A percentile compares a stretch with the other conserved stretches of the same genome.
Evolutionary conservation across 192 early-diverging fungal genomes (phyloP).

Genomic region (Rhizophagus clarus): DNA sequence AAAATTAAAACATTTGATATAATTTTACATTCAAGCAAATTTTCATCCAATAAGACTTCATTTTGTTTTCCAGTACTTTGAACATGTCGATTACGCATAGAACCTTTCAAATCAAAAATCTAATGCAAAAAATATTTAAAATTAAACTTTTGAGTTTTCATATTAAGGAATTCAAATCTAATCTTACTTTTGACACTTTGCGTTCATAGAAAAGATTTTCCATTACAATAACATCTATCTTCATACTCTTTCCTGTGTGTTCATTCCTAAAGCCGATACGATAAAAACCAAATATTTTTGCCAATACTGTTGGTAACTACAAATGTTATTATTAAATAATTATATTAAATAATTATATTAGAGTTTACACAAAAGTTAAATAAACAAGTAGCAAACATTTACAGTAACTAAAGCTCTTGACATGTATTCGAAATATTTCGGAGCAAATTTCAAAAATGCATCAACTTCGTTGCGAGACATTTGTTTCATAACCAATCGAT

Average conservation of each 20-base stretch:
- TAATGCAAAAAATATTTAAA: conserved; percentile 36
- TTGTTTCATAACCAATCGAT: conserved; percentile 92
- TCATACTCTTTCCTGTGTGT: conserved; percentile 75
- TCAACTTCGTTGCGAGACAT: conserved; percentile 82
- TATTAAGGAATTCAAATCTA: not conserved
- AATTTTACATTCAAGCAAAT: conserved; percentile 78
- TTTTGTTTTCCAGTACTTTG: conserved; percentile 82
- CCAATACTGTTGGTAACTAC: conserved; percentile 81
- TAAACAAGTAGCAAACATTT: conserved; percentile 48
- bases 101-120: conserved; percentile 94
- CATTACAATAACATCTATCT: conserved; percentile 94
- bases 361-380: not conserved
- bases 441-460: conserved; percentile 87
- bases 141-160: not conserved
- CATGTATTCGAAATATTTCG: conserved; percentile 87
- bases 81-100: conserved; percentile 91
- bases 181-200: conserved; percentile 62
- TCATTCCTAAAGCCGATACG: conserved; percentile 86
- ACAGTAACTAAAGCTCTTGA: conserved; percentile 73
- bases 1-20: not conserved
- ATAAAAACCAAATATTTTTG: conserved; percentile 94
- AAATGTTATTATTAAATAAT: not conserved
- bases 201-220: conserved; percentile 94
- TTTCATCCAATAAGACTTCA: conserved; percentile 92
- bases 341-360: not conserved